These are phyloP conservation scores for Eragrostis curvula DNA, from an alignment of 176 grass and related monocot species.

Conservation along the genomic window DNA sequence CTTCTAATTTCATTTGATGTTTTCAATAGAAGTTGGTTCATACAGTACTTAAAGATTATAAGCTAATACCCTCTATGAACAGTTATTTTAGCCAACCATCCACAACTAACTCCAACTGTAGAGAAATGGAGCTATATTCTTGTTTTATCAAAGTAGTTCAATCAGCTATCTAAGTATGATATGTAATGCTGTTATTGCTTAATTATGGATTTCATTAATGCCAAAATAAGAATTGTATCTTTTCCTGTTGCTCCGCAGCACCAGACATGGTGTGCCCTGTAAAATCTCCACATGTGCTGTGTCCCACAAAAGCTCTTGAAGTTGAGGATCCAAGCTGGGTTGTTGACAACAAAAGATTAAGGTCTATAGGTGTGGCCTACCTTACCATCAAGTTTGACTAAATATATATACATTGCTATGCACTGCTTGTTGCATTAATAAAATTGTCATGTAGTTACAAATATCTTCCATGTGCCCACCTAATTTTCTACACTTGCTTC, in stretches of 20 bases:
- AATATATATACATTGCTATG: slow-evolving; percentile 10
- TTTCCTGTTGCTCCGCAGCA: slow-evolving; percentile 31
- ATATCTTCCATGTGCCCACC: background rate
- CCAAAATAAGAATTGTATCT: slow-evolving; percentile 19
- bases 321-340: slow-evolving; percentile 72
- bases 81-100: background rate
- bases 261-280: too few species aligned
- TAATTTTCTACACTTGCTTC: background rate
- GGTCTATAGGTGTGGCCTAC: slow-evolving; percentile 66
- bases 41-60: background rate
- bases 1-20: slow-evolving; percentile 13
- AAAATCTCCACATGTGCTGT: too few species aligned
- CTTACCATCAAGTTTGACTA: background rate
- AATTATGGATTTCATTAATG: slow-evolving; percentile 20
- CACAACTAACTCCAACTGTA: background rate
- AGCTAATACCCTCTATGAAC: background rate
- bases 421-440: slow-evolving; percentile 22
- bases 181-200: slow-evolving; percentile 11
- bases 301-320: slow-evolving; percentile 65
- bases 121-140: slow-evolving; percentile 2
- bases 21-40: slow-evolving; percentile 32
- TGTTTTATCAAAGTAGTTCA: slow-evolving; percentile 16
- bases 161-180: slow-evolving; percentile 17
- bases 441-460: background rate
- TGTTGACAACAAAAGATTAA: slow-evolving; percentile 74